Evolutionary conservation across 1,284 basidiomycete species (phyloP).

Genomic region (Malassezia cuniculi): DNA sequence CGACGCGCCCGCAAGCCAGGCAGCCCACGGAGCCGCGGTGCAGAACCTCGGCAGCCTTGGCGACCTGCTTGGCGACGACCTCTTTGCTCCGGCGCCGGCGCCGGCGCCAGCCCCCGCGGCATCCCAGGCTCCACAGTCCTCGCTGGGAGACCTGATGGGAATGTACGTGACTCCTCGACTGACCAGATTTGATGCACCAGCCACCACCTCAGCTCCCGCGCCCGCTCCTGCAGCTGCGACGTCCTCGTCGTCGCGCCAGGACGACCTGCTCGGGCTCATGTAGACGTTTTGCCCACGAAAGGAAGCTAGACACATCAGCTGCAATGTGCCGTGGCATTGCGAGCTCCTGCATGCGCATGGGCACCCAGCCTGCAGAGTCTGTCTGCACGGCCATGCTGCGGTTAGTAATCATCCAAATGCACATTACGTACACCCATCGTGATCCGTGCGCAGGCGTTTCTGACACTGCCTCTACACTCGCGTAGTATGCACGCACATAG

Average conservation of each 20-base stretch:
- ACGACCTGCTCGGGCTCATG: slow-evolving; percentile 9
- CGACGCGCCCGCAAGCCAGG: slow-evolving; percentile 14
- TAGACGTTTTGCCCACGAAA: slow-evolving; percentile 19
- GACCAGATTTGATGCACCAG: slow-evolving; percentile 6
- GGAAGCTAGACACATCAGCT: slow-evolving; percentile 33
- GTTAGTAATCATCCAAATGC: background rate
- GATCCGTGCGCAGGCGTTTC: background rate
- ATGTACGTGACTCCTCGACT: slow-evolving; percentile 9
- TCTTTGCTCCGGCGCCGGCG: slow-evolving; percentile 5
- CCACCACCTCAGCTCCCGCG: background rate
- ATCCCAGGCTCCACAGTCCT: background rate
- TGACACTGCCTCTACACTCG: slow-evolving; percentile 29
- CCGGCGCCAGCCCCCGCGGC: background rate
- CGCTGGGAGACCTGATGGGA: slow-evolving; percentile 11
- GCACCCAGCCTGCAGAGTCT: slow-evolving; percentile 29
- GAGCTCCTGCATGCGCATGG: slow-evolving; percentile 27
- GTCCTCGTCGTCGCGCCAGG: background rate
- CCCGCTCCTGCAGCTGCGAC: background rate
- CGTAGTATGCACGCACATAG: slow-evolving; percentile 30
- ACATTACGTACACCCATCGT: slow-evolving; percentile 2
- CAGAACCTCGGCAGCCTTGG: slow-evolving; percentile 13
- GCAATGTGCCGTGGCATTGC: slow-evolving; percentile 29
- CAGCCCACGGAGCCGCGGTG: slow-evolving; percentile 4
- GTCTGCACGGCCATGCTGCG: slow-evolving; percentile 34
- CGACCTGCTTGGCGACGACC: slow-evolving; percentile 15